Base-by-base conservation (phyloP, 2,329 filamentous ascomycete genomes). In the Phyllosticta citrichinensis region DNA sequence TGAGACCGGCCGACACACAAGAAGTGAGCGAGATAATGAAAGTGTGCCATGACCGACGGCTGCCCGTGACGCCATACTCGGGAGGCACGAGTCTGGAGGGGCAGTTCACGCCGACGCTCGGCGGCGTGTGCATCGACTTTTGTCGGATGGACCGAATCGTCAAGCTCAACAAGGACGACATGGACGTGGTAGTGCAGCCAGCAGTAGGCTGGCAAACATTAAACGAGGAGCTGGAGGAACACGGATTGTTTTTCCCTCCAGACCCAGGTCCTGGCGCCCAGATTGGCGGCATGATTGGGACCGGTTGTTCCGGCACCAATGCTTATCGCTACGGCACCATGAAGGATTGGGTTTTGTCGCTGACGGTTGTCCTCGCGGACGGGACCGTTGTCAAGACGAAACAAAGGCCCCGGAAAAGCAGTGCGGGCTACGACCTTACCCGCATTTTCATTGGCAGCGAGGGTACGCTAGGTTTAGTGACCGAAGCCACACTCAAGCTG, bases 261-360 rank as follows among this genome's bases (percentile, higher is more conserved):
- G 91, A 96, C 73, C 91, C 91, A 19, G 92, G 91, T 58, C 91
- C 92, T 58, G 91, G 91, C 19, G 91, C 91, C 63, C 90, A 90
- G 86, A 96, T 97, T 67, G 91, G 91, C 62, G 91, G 91, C 60
- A 91, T 91, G 88, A 84, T 91, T 35, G 88, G 87, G 22, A 91
- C 88, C 0, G 87, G 86, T 58, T 89, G 87, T 73, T 85, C 73
- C 17, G 91, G 91, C 62, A 96, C 91, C 14, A 96, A 96, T 72
- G 87, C 91, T 17, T 96, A 95, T 77, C 83, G 91, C 62, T 96
- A 96, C 73, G 92, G 91, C 64, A 96, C 91, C 2, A 96, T 96
- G 91, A 86, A 89, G 64, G 91, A 96, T 71, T 96, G 91, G 91
- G 92, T 96, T 12, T 77, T 96, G 22, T 88, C 84, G 59, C 76